These are phyloP conservation scores for Sodiomyces alkalinus DNA, from an alignment of 2,329 filamentous ascomycete genomes.

Conservation along the genomic window DNA sequence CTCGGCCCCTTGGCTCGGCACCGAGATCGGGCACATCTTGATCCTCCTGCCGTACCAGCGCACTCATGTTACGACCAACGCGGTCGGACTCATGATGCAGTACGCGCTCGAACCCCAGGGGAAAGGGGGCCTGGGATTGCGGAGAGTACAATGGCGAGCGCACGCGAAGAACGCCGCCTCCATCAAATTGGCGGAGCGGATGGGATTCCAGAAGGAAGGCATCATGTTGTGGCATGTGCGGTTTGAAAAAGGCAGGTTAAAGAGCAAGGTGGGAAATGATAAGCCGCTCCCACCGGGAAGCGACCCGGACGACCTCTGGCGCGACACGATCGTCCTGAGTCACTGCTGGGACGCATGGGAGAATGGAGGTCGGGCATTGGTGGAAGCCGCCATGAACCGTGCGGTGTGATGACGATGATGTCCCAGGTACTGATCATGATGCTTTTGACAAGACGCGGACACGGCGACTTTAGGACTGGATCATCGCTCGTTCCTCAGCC, in stretches of 20 bases:
- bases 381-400: constrained; percentile 8
- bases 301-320: constrained; percentile 11
- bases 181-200: constrained; percentile 13
- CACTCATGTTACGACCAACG: constrained; percentile 19
- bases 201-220: constrained; percentile 18
- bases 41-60: constrained; percentile 17
- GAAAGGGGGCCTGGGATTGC: constrained; percentile 11
- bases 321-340: constrained; percentile 12
- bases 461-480: too few species aligned
- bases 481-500: too few species aligned
- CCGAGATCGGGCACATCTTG: constrained; percentile 19
- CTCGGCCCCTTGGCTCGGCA: constrained; percentile 8
- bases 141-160: constrained; percentile 18
- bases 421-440: too few species aligned
- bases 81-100: constrained; percentile 17
- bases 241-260: constrained; percentile 10
- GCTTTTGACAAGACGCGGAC: too few species aligned
- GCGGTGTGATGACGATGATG: too few species aligned
- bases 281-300: constrained; percentile 9
- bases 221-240: constrained; percentile 15
- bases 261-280: constrained; percentile 12
- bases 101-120: constrained; percentile 9
- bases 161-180: constrained; percentile 12
- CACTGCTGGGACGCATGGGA: constrained; percentile 17
- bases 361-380: constrained; percentile 7